Conservation (phyloP, 768 basidiomycete species). For the Rhizopogon roseolus region DNA sequence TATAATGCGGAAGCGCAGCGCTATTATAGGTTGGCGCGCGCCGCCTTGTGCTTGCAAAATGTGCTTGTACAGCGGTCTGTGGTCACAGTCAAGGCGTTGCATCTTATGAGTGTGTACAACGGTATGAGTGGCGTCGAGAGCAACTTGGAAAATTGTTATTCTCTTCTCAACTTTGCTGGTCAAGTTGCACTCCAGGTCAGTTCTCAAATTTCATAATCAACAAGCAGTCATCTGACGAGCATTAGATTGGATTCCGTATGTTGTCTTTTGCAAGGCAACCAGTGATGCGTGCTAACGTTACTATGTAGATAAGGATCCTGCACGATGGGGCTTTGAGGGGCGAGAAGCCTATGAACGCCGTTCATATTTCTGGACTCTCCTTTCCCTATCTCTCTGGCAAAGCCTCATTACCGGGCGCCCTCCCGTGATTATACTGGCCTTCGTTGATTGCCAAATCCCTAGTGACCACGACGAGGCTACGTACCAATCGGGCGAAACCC, state of each 20-base stretch:
- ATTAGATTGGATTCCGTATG: conserved; percentile 12
- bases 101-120: conserved; percentile 51
- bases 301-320: conserved; percentile 43
- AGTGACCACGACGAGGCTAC: conserved; percentile 40
- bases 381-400: conserved; percentile 48
- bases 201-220: not conserved
- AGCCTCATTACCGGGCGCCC: conserved; percentile 46
- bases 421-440: conserved; percentile 36
- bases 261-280: not conserved
- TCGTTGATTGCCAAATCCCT: conserved; percentile 43
- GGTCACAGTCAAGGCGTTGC: conserved; percentile 43
- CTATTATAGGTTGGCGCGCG: conserved; percentile 44
- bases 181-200: conserved; percentile 45
- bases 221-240: not conserved
- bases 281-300: conserved; percentile 5
- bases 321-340: conserved; percentile 44
- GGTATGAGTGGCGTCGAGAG: conserved; percentile 49
- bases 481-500: conserved; percentile 38
- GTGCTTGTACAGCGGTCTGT: conserved; percentile 40
- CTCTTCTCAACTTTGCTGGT: conserved; percentile 41
- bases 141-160: conserved; percentile 43
- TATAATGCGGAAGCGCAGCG: conserved; percentile 50
- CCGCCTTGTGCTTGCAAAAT: conserved; percentile 41
- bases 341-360: conserved; percentile 50
- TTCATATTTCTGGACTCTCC: conserved; percentile 51